Evolutionary conservation across 75 land plant species (phyloP).

Genomic region (Isoetes taiwanensis): DNA sequence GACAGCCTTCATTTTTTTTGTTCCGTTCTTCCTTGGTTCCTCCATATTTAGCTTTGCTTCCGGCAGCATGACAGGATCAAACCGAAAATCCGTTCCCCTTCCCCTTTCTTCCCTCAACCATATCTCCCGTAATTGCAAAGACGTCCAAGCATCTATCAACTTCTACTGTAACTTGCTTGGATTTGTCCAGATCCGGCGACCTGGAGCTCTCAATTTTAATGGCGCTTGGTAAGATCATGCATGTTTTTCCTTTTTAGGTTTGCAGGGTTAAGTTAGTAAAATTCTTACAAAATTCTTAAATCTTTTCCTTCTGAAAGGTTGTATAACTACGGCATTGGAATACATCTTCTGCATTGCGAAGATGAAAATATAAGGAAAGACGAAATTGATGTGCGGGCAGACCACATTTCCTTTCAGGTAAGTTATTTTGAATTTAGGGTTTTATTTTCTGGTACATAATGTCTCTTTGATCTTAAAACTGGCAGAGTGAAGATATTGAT

Average conservation of each 20-base stretch:
- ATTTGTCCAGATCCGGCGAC: not conserved
- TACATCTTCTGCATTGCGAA: slow-evolving; percentile 3
- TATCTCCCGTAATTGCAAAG: slow-evolving; percentile 1
- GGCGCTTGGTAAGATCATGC: slow-evolving; percentile 2
- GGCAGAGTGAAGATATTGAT: slow-evolving; percentile 6
- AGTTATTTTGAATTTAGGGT: not conserved
- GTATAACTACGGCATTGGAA: slow-evolving; percentile 5
- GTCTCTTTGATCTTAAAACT: not conserved
- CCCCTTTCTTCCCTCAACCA: not conserved
- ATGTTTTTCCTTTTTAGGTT: too few species aligned
- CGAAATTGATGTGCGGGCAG: not conserved
- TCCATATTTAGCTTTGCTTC: too few species aligned
- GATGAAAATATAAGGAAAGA: not conserved
- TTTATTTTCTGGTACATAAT: not conserved
- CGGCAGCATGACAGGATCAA: too few species aligned
- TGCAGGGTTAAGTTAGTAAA: too few species aligned
- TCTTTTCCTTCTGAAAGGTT: not conserved
- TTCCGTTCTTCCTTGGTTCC: too few species aligned
- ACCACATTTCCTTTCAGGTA: slow-evolving; percentile 8
- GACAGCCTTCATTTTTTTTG: too few species aligned
- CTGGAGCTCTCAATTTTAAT: not conserved
- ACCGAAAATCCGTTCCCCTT: not conserved
- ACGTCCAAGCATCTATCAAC: not conserved
- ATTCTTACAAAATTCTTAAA: too few species aligned
- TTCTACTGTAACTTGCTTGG: not conserved